phyloP scores from a whole-genome alignment of 2,329 filamentous ascomycete species.

The Colletotrichum euphorbiae region DNA sequence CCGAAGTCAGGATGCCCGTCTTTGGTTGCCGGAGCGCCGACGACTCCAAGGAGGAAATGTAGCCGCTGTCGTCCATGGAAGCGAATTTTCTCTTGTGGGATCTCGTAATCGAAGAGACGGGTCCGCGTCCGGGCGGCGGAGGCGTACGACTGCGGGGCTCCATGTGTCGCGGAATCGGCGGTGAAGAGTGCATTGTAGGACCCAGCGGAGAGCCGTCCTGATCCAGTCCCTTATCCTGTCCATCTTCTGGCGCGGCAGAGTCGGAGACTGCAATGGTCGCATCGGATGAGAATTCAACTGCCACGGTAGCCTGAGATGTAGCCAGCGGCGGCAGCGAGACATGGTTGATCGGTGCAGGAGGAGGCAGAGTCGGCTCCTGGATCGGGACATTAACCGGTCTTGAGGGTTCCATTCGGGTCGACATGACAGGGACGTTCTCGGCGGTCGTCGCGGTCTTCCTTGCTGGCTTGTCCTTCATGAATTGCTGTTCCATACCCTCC shows the following conservation, averaged over 20 bases:
- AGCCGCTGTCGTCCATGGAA: conserved; percentile 91
- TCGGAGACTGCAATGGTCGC: conserved; percentile 82
- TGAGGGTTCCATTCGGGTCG: conserved; percentile 65
- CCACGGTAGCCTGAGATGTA: conserved; percentile 52
- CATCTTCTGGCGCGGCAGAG: conserved; percentile 65
- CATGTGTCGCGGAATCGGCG: conserved; percentile 75
- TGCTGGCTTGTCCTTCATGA: conserved; percentile 85
- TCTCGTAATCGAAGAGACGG: conserved; percentile 70
- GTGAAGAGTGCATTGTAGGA: conserved; percentile 86
- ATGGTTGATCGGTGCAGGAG: conserved; percentile 54
- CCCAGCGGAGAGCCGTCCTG: conserved; percentile 76
- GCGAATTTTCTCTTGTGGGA: conserved; percentile 81
- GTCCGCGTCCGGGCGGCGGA: conserved; percentile 73
- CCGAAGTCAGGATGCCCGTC: conserved; percentile 77
- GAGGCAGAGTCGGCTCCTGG: conserved; percentile 61
- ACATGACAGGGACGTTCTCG: conserved; percentile 70
- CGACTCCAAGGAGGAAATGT: conserved; percentile 95
- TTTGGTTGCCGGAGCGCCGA: conserved; percentile 81
- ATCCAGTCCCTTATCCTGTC: conserved; percentile 56
- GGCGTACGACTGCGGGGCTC: conserved; percentile 77
- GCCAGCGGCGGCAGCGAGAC: conserved; percentile 55
- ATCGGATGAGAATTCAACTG: conserved; percentile 78
- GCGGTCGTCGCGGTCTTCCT: conserved; percentile 68
- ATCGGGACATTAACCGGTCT: conserved; percentile 54
- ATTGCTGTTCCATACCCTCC: conserved; percentile 87